Percentiles rank a stretch among this genome's conserved stretches.
Evolutionary conservation across 768 basidiomycete species (phyloP).

Genomic region (Suillus paluster): DNA sequence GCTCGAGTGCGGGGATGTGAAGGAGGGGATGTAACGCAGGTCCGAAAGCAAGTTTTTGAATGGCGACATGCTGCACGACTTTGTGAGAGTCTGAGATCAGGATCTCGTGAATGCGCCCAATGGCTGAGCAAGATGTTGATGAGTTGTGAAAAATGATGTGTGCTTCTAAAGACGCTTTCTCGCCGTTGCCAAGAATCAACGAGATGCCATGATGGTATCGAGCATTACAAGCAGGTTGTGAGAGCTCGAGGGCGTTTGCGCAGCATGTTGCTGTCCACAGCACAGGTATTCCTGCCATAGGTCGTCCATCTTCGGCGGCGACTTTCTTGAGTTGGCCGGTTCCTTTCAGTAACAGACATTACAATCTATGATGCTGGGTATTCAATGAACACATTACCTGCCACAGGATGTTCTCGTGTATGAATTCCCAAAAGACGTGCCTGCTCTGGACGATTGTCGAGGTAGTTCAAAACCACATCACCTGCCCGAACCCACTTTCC

Average conservation of each 20-base stretch:
- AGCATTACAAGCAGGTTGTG: not conserved
- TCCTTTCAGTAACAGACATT: no score
- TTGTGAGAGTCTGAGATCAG: no score
- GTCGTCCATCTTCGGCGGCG: not conserved
- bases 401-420: no score
- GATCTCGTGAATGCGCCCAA: no score
- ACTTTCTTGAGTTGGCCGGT: not conserved
- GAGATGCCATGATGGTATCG: no score
- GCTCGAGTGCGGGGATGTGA: not conserved
- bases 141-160: not conserved
- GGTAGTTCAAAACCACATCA: not conserved
- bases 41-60: slow-evolving; percentile 1
- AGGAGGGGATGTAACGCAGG: slow-evolving; percentile 1
- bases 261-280: not conserved
- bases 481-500: slow-evolving; percentile 11
- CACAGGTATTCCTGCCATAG: not conserved
- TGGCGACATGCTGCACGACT: not conserved
- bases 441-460: slow-evolving; percentile 11
- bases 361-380: no score
- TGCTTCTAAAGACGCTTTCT: not conserved
- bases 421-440: slow-evolving; percentile 6
- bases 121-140: not conserved
- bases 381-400: no score
- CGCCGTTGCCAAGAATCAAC: not conserved
- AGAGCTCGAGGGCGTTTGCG: not conserved